phyloP scores from a whole-genome alignment of 352 stramenopile genomes.

The Globisporangium alternatum region DNA sequence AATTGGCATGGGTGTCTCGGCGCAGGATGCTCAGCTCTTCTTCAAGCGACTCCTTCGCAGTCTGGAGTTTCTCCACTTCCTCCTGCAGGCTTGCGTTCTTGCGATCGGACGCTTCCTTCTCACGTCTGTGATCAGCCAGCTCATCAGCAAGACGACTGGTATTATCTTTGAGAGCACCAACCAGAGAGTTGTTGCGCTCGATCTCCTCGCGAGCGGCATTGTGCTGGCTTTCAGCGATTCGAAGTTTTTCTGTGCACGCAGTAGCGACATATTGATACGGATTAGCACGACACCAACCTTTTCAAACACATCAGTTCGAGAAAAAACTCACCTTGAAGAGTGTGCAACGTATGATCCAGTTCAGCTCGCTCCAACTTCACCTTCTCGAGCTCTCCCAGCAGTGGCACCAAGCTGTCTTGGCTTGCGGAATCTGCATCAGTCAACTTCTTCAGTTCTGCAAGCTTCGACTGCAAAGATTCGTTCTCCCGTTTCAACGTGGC shows the following conservation, averaged over 20 bases:
- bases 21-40: conserved; percentile 42
- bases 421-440: not conserved
- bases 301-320: not conserved
- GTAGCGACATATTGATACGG: not conserved
- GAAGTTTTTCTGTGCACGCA: conserved; percentile 13
- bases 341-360: conserved; percentile 34
- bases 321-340: conserved; percentile 36
- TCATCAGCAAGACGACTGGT: conserved; percentile 17
- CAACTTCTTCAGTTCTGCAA: not conserved
- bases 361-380: conserved; percentile 59
- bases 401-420: conserved; percentile 20
- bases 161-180: conserved; percentile 17
- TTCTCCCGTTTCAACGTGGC: conserved; percentile 12
- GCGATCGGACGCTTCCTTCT: conserved; percentile 26
- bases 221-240: conserved; percentile 11
- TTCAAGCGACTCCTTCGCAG: conserved; percentile 28
- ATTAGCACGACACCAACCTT: not conserved
- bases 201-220: conserved; percentile 8
- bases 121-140: conserved; percentile 5
- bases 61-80: conserved; percentile 29
- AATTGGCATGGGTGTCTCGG: conserved; percentile 33
- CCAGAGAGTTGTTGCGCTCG: conserved; percentile 13
- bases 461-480: conserved; percentile 8
- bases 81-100: conserved; percentile 26
- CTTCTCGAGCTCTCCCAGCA: conserved; percentile 60